phyloP scores from a whole-genome alignment of 208 protist species.

The Trypanosoma conorhini region DNA sequence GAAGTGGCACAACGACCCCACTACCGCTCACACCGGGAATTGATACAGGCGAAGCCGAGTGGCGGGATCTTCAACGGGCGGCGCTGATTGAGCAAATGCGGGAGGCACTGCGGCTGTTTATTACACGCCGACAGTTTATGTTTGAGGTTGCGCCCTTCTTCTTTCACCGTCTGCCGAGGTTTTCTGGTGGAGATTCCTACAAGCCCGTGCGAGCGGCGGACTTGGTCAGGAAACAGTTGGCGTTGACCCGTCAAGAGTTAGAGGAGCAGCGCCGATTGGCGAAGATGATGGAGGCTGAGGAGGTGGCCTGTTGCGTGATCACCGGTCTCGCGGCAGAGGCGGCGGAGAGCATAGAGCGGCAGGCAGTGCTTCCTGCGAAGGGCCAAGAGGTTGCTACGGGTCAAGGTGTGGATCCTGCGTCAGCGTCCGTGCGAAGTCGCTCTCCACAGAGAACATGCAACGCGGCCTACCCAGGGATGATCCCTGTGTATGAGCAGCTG shows the following conservation, averaged over 20 bases:
- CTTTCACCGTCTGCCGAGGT: conserved; percentile 60
- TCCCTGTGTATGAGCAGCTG: conserved; percentile 45
- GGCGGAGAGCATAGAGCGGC: conserved; percentile 40
- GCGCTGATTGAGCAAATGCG: conserved; percentile 42
- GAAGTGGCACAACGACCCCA: neutral
- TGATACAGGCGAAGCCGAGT: conserved; percentile 18
- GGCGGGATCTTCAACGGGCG: conserved; percentile 2
- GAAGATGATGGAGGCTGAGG: conserved; percentile 46
- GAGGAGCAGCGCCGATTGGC: conserved; percentile 40
- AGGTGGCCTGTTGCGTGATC: conserved; percentile 60
- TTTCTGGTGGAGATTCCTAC: conserved; percentile 70
- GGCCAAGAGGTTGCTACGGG: conserved; percentile 7
- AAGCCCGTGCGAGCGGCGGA: conserved; percentile 42
- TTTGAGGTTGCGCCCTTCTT: conserved; percentile 48
- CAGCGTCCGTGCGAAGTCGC: neutral
- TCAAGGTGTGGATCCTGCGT: neutral
- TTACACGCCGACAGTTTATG: conserved; percentile 55
- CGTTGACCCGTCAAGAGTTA: conserved; percentile 47
- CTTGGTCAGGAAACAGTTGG: conserved; percentile 21
- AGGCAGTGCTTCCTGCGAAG: conserved; percentile 8
- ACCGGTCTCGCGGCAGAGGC: conserved; percentile 58
- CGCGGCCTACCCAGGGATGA: neutral
- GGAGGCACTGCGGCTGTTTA: conserved; percentile 44
- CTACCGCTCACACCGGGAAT: neutral
- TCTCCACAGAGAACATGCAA: conserved; percentile 8